These are phyloP conservation scores for Ganoderma multipileum DNA, from an alignment of 1,284 basidiomycete genomes.

Conservation along the genomic window DNA sequence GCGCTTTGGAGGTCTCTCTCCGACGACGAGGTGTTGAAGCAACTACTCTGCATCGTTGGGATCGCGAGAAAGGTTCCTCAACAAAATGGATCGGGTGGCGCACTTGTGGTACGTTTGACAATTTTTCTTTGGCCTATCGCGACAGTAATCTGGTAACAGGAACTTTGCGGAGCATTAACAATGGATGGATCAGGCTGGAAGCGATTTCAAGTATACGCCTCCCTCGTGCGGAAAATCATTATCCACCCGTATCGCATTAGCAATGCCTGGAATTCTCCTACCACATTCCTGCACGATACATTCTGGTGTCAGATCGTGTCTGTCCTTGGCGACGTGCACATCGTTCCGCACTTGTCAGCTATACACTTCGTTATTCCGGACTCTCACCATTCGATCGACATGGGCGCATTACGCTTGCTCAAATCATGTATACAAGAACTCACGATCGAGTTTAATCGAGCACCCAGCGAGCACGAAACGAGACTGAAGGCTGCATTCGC, in stretches of 20 bases:
- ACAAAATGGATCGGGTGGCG: not conserved
- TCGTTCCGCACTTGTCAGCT: not conserved
- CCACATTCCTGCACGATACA: not conserved
- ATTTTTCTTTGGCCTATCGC: not conserved
- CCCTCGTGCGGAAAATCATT: not conserved
- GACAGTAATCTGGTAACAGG: not conserved
- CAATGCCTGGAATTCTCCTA: not conserved
- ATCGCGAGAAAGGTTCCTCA: not conserved
- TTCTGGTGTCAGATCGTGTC: not conserved
- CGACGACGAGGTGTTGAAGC: not conserved
- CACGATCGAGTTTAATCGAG: not conserved
- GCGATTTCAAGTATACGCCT: not conserved
- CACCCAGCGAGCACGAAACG: not conserved
- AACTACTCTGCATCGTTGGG: not conserved
- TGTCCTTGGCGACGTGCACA: not conserved
- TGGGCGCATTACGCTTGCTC: not conserved
- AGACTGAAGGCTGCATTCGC: not conserved
- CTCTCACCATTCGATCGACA: not conserved
- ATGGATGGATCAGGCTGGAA: not conserved
- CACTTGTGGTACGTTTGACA: not conserved
- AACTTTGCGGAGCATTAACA: not conserved
- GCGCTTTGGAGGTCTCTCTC: not conserved
- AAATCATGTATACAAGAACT: not conserved
- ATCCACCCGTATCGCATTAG: not conserved
- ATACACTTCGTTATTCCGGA: no score